Base-by-base conservation (phyloP, 2,329 filamentous ascomycete genomes). In the Juglanconis oblonga region DNA sequence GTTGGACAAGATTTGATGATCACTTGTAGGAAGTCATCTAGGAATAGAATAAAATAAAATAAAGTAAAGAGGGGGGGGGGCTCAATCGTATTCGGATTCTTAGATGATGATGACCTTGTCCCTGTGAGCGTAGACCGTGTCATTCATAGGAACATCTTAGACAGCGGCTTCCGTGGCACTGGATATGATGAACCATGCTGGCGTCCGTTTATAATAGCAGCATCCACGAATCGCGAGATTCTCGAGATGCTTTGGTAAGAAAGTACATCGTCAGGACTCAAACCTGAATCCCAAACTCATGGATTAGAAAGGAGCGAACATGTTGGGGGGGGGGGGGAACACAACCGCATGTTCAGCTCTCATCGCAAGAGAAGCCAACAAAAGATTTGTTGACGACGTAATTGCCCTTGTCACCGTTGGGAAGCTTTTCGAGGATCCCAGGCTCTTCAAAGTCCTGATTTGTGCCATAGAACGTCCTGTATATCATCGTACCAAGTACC, bases 101-200 rank as follows among this genome's bases (percentile, higher is more conserved):
- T 24, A 81, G n/a, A n/a, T n/a, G n/a, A 85, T 87, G 71, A 87
- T 81, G 44, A 87, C 65, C 62, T 84, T 83, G 73, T 88, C 83
- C 47, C 86, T 80, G 66, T 89, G 86, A 0, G 81, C 79, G 66
- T 86, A 88, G 6, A 85, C 80, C 0, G 85, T 87, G 9, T 79
- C 80, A 65, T 86, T 76, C 60, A 70, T 69, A 0, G 84, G 72
- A 1, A 82, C 73, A 58, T 88, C 84, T 65, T 77, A 79, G 55
- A 85, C 78, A 14, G 84, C 85, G 11, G 86, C 87, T 50, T 84
- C 86, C 14, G 80, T 78, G 1, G 83, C 78, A 67, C 87, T 83
- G 66, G 87, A 88, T 48, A 87, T 85, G 59, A 87, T 72, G 67
- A 83, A 82, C 84, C 86, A 87, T 3, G 84, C 64, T 1, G 80